Evolutionary conservation across 768 basidiomycete genomes (phyloP).

Genomic region (Scleroderma citrinum): DNA sequence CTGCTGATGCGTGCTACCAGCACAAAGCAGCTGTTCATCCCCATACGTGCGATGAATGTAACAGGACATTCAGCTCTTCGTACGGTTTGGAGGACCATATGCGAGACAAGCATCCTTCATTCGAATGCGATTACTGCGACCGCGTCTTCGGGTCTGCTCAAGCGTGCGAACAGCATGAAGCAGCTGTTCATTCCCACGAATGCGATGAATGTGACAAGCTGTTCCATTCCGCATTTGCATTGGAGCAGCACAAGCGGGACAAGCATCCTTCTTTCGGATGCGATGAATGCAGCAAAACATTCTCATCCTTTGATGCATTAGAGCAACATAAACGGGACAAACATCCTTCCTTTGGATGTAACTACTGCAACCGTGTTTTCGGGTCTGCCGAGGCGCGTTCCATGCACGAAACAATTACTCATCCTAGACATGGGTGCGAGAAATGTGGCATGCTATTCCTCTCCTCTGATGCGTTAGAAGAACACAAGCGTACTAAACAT

Average conservation of each 20-base stretch:
- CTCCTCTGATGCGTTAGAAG: neutral
- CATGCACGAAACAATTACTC: slow-evolving; percentile 9
- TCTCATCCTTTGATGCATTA: neutral
- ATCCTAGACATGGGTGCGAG: neutral
- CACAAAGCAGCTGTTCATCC: slow-evolving; percentile 12
- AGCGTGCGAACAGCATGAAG: slow-evolving; percentile 9
- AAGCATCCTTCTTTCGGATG: slow-evolving; percentile 6
- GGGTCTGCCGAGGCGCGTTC: slow-evolving; percentile 1
- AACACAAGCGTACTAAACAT: slow-evolving; percentile 1
- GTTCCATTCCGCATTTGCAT: neutral
- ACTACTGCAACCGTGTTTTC: slow-evolving; percentile 8
- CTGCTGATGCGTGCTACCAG: neutral
- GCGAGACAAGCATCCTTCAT: slow-evolving; percentile 1
- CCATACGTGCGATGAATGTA: slow-evolving; percentile 2
- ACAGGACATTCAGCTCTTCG: neutral
- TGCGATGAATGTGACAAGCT: slow-evolving; percentile 1
- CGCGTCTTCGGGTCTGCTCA: slow-evolving; percentile 6
- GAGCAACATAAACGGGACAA: neutral
- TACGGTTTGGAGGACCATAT: neutral
- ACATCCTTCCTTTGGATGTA: neutral
- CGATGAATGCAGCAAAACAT: neutral
- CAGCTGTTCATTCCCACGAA: slow-evolving; percentile 2
- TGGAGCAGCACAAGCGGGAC: slow-evolving; percentile 1
- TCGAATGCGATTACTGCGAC: slow-evolving; percentile 8
- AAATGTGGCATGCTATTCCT: slow-evolving; percentile 1